These are phyloP conservation scores for Trichoderma sp. DNA, from an alignment of 2,329 filamentous ascomycete genomes.

Conservation along the genomic window DNA sequence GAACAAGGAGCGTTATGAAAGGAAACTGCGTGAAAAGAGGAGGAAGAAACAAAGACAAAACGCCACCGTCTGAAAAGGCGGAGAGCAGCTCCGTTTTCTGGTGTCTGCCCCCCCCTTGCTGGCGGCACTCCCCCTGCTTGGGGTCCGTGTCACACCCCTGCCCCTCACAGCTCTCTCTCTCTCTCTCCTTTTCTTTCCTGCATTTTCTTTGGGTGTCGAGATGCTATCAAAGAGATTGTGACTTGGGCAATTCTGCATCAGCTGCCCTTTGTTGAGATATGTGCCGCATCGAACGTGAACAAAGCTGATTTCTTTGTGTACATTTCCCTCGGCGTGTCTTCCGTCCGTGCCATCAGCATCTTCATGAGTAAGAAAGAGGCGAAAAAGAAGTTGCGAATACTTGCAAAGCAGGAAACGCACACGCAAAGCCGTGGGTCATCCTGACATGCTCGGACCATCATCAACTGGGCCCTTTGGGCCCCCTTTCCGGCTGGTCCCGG, in stretches of 20 bases:
- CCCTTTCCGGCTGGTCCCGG: conserved; percentile 29
- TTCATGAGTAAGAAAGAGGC: no score
- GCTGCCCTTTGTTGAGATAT: neutral
- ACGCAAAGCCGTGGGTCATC: conserved; percentile 25
- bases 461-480: conserved; percentile 6
- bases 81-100: conserved; percentile 15
- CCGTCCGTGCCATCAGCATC: no score
- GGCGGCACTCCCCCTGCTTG: neutral
- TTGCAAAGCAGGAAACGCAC: neutral
- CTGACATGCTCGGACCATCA: conserved; percentile 27
- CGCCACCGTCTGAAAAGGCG: conserved; percentile 6
- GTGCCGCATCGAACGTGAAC: neutral
- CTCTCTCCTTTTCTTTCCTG: neutral
- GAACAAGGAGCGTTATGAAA: neutral
- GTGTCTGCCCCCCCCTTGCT: neutral
- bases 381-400: neutral
- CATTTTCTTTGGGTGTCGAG: neutral
- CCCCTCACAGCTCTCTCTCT: neutral
- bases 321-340: no score
- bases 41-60: neutral
- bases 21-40: neutral
- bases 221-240: conserved; percentile 1
- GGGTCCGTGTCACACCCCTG: neutral
- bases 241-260: neutral
- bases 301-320: neutral